Base-by-base conservation (phyloP, 75 land plant genomes). In the Picea sitchensis region DNA sequence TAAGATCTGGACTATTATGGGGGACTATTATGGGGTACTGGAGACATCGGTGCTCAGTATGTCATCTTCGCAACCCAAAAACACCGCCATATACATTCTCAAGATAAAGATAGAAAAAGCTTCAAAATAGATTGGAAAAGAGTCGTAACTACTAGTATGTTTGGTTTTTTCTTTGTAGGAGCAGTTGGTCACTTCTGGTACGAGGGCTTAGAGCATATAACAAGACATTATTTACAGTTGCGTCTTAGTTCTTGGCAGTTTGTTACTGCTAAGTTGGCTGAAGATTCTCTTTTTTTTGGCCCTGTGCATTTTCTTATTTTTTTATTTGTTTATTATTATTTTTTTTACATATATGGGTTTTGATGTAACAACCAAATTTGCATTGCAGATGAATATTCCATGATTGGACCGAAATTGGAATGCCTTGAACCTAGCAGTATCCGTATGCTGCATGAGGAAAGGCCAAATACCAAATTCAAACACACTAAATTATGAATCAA, bases 171-270 rank as follows among this genome's bases (percentile, higher is more conserved):
- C 63, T 96, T 96, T 82, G 98, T 94, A 82, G 99, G 98, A 75
- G 98, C 99, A 14, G 84, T 96, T 69, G 99, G 99, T 56, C 95
- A 96, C 80, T 85, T 81, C 78, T 96, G 98, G 98, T 96, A 97
- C 75, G 94, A 93, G 80, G 90, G 90, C 14, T 75, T 97, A 84
- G 99, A 97, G 80, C 83, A 83, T 14, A 67, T 93, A 59, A 88
- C 93, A 30, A 85, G 87, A 56, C 60, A 80, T 76, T 83, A 83
- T 30, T 67, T 93, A 59, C 73, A 72, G 41, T 75, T 90, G 34
- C 78, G 78, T 44, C 96, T 91, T 36, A 90, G 87, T 21, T 89
- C 99, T 34, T 58, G 77, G 21, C 77, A 80, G 34, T 97, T 97
- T 78, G 86, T 97, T 11, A 87, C 83, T 15, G 84, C 94, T 18